Evolutionary conservation across 257 asterid genomes (phyloP), one percentile per base, ranked within the genome.

Genomic region (Solanum arcanum): DNA sequence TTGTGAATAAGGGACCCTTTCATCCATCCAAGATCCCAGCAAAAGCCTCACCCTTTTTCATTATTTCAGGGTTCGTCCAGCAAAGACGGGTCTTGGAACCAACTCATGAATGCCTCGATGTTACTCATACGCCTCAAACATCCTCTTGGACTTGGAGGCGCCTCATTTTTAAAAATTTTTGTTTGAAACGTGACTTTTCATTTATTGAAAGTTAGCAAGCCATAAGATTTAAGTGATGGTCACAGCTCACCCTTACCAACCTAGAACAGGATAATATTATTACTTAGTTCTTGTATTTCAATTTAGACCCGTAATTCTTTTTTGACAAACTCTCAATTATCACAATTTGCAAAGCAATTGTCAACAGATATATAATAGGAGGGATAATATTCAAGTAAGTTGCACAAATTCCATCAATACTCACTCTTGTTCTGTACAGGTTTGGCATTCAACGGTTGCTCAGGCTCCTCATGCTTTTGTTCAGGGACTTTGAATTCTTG

Each of bases 371-470:
- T 80, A 44, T 2, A 78, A 27, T 46, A 46, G 41, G 84, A 46
- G 41, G 84, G 39, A 15, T 31, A 31, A 18, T 46, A 27, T 46
- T 78, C 66, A 78, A 16, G 68, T 18, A 81, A 11, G 20, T 29
- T 46, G 12, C 18, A 76, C 9, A 21, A 76, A 23, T 76, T 41
- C 47, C 52, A 52, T 18, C 62, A 21, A 31, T 14, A 87, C 93
- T 89, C 72, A 91, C 93, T 88, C 77, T 87, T 89, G 27, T 78
- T 90, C 62, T 46, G 92, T 81, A 25, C 89, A 69, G 86, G 47
- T 86, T 85, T 87, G 27, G 76, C 86, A 25, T 42, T 29, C 39
- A 77, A n/a, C 25, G 59, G 73, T 33, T 33, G 66, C 42, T 78
- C 90, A 35, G 35, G 52, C 80, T 83, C 91, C 68, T 76, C 72